These are phyloP conservation scores for Yarrowia keelungensis DNA, from an alignment of 805 yeast species.

Conservation along the genomic window DNA sequence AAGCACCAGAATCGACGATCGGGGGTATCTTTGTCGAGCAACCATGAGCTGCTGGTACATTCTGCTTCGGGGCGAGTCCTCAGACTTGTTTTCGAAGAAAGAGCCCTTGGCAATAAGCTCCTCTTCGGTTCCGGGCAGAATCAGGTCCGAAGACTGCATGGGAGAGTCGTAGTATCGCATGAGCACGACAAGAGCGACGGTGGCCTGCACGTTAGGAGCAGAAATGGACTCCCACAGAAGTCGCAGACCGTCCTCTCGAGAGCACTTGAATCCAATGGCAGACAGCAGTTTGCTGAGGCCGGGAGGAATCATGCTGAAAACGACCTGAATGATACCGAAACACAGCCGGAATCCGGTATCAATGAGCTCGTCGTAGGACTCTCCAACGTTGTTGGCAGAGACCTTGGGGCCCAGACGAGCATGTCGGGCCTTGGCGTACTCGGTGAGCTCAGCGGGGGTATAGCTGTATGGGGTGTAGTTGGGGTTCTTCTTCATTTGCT, in stretches of 20 bases:
- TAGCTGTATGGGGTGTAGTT: constrained; percentile 24
- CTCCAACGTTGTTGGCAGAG: constrained; percentile 33
- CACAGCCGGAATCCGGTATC: constrained; percentile 89
- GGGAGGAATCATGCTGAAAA: constrained; percentile 91
- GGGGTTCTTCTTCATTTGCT: constrained; percentile 49
- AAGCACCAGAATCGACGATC: constrained; percentile 87
- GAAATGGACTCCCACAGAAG: constrained; percentile 89
- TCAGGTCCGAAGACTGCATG: constrained; percentile 87
- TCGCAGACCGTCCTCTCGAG: constrained; percentile 81
- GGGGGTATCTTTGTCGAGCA: constrained; percentile 78
- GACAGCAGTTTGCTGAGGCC: constrained; percentile 87
- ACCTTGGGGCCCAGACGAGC: constrained; percentile 34
- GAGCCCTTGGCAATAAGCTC: constrained; percentile 41
- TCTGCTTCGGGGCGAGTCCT: constrained; percentile 35
- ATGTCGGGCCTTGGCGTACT: constrained; percentile 32
- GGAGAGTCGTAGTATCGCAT: constrained; percentile 95
- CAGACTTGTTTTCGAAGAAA: constrained; percentile 7
- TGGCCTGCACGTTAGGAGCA: constrained; percentile 89
- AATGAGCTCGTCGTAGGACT: constrained; percentile 82
- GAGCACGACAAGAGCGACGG: constrained; percentile 82
- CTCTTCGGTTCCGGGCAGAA: constrained; percentile 51
- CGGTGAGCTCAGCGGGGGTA: constrained; percentile 29
- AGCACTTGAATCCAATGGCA: constrained; percentile 89
- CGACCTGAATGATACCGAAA: constrained; percentile 91
- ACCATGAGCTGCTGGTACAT: constrained; percentile 55